phyloP scores from a whole-genome alignment of 257 asterid genomes.

The Prunella vulgaris region DNA sequence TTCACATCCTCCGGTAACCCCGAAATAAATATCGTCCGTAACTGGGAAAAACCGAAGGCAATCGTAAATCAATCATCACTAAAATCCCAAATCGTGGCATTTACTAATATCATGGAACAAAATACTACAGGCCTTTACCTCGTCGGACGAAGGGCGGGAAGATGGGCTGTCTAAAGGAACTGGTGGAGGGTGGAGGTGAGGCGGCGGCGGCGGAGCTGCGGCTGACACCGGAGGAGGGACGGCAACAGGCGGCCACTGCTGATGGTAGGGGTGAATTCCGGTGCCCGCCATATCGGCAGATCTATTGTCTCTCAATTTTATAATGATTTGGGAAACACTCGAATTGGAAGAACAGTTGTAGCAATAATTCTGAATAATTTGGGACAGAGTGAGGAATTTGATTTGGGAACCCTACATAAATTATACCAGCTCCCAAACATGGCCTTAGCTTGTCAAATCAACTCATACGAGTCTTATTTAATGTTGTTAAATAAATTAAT shows the following conservation, averaged over 20 bases:
- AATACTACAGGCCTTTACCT: conserved; percentile 15
- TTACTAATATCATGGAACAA: background rate
- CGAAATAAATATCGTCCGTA: conserved; percentile 82
- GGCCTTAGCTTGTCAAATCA: background rate
- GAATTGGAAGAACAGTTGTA: background rate
- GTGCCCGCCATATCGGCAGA: conserved; percentile 41
- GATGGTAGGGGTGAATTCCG: conserved; percentile 81
- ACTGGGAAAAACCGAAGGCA: background rate
- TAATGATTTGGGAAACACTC: background rate
- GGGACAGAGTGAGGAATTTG: background rate
- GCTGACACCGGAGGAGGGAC: conserved; percentile 44
- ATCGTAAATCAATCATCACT: background rate
- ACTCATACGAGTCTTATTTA: too few relatives aligned
- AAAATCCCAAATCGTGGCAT: background rate
- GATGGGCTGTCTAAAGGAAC: conserved; percentile 39
- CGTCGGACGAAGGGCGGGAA: conserved; percentile 25
- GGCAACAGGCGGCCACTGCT: conserved; percentile 65
- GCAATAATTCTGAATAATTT: background rate
- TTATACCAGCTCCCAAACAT: background rate
- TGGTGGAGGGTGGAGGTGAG: conserved; percentile 21
- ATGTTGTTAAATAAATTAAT: too few relatives aligned
- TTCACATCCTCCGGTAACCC: conserved; percentile 97
- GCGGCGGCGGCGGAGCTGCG: conserved; percentile 42
- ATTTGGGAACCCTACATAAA: background rate
- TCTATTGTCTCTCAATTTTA: background rate